Conservation (phyloP, 192 early-diverging fungal species). For the Podila verticillata region DNA sequence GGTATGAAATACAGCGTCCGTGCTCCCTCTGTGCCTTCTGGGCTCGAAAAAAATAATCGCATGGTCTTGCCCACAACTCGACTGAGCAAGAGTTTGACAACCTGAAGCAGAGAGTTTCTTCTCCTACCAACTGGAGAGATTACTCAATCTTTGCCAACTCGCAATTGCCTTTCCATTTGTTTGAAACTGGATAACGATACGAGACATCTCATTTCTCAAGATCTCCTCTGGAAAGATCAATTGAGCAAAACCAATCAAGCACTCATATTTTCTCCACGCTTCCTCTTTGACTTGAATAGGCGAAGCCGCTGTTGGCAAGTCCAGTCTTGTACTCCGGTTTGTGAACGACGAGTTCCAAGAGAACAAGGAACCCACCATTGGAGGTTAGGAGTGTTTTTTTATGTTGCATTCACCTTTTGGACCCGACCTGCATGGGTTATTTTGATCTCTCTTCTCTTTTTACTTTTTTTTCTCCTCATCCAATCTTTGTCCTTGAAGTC, state of each 20-base stretch:
- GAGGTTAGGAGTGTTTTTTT: slow-evolving; percentile 63
- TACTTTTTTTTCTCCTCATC: neutral
- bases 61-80: neutral
- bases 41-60: neutral
- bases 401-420: neutral
- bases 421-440: neutral
- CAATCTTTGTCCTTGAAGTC: neutral
- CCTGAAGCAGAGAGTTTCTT: no score
- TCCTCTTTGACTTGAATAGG: slow-evolving; percentile 54
- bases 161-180: no score
- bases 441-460: neutral
- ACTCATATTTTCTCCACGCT: neutral
- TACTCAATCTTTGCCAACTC: no score
- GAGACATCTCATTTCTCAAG: no score
- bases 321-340: slow-evolving; percentile 93
- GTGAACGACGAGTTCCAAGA: slow-evolving; percentile 95
- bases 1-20: slow-evolving; percentile 49
- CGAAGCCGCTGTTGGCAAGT: slow-evolving; percentile 98
- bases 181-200: no score
- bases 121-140: no score
- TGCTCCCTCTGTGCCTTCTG: neutral
- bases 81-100: neutral
- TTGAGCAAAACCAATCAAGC: neutral
- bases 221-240: no score
- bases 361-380: slow-evolving; percentile 99